A percentile compares a stretch with the other conserved stretches of the same genome.
Evolutionary conservation across 1,284 basidiomycete genomes (phyloP).

Genomic region (Neolentinus lepideus): DNA sequence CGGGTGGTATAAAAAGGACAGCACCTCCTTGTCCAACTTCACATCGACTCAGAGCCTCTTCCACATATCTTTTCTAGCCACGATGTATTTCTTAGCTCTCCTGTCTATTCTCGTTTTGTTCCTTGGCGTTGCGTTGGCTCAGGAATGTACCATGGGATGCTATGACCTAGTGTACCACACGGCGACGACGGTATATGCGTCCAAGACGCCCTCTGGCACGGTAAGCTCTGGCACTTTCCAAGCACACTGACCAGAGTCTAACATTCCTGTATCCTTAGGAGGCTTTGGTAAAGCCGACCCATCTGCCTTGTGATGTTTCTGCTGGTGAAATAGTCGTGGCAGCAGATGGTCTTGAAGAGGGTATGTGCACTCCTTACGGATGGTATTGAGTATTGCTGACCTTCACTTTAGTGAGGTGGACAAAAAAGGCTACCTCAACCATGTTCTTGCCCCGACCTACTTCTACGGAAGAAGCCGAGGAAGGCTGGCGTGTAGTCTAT

Average conservation of each 20-base stretch:
- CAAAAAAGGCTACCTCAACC: neutral
- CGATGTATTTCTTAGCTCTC: neutral
- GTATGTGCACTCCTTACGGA: neutral
- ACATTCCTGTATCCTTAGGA: neutral
- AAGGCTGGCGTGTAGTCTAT: neutral
- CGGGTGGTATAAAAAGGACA: neutral
- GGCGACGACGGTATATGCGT: neutral
- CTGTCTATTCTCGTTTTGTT: neutral
- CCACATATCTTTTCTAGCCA: neutral
- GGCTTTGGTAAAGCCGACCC: neutral
- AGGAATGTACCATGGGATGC: neutral
- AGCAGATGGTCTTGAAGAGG: neutral
- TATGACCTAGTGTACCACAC: neutral
- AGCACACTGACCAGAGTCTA: too few relatives aligned
- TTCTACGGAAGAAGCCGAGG: neutral
- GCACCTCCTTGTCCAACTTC: neutral
- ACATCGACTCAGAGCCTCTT: neutral
- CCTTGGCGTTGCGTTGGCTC: neutral
- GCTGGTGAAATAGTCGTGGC: neutral
- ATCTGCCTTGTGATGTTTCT: neutral
- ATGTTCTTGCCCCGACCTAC: neutral
- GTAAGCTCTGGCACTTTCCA: neutral
- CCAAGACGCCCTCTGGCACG: neutral
- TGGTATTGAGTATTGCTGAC: neutral
- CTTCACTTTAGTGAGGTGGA: neutral